Percentiles rank a stretch among this genome's conserved stretches.
phyloP scores from a whole-genome alignment of 2,329 filamentous ascomycete genomes.

The Apiospora malaysiana region DNA sequence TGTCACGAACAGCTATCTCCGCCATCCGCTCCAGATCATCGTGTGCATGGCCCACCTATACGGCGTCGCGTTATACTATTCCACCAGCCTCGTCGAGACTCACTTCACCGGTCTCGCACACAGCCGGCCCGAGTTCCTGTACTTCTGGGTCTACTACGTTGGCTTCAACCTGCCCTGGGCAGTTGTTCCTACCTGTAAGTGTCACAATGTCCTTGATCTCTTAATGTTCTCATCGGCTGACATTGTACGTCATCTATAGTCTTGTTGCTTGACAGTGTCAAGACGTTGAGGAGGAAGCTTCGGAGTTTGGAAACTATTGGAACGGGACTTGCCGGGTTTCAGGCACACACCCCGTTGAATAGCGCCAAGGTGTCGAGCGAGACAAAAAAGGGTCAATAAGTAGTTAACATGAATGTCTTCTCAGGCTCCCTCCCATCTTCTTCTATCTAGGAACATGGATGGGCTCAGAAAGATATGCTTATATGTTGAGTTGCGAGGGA shows the following conservation, averaged over 20 bases:
- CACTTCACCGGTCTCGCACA: slow-evolving; percentile 52
- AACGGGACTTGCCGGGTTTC: slow-evolving; percentile 30
- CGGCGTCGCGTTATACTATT: slow-evolving; percentile 67
- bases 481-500: neutral
- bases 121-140: slow-evolving; percentile 64
- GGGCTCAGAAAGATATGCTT: neutral
- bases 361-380: neutral
- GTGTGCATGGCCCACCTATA: slow-evolving; percentile 63
- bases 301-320: slow-evolving; percentile 35
- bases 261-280: slow-evolving; percentile 36
- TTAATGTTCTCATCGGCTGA: neutral
- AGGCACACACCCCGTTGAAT: slow-evolving; percentile 20
- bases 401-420: no score
- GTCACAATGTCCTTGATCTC: neutral
- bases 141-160: slow-evolving; percentile 69
- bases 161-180: slow-evolving; percentile 67
- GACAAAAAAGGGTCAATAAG: slow-evolving; percentile 18
- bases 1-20: slow-evolving; percentile 47
- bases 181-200: slow-evolving; percentile 60
- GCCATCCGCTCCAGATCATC: slow-evolving; percentile 58
- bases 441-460: neutral
- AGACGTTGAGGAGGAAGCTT: slow-evolving; percentile 34
- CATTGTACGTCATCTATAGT: slow-evolving; percentile 28
- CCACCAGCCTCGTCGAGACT: slow-evolving; percentile 59
- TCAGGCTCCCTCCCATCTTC: neutral